Base-by-base conservation (phyloP, 768 basidiomycete genomes). In the Mycena metata region DNA sequence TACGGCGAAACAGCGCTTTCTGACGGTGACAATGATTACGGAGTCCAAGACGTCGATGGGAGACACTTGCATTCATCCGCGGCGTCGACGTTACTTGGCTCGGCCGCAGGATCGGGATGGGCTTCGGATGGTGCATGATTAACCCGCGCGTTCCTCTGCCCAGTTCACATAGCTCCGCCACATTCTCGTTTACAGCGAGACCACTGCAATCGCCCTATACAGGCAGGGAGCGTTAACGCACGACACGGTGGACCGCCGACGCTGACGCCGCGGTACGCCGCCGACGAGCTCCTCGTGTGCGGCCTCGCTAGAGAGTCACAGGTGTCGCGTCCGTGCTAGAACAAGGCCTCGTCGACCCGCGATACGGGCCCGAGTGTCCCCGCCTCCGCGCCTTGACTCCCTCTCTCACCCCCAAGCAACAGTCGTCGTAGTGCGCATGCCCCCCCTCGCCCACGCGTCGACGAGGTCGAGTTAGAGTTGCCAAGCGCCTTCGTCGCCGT, bases 1-100 rank as follows among this genome's bases (percentile, higher is more conserved):
- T 71, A 61, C 19, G 70, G 70, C 16, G 62, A 61, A 16, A 66
- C 70, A 5, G 66, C 70, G 1, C 59, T 68, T 1, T 71, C 70
- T 3, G 70, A 71, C 52, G n/a, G 70, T 66, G 0, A 61, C 62
- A 0, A 66, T 66, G n/a, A 61, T 68, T 7, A 46, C 62, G 3
- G 62, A 64, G 0, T 68, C 66, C 4, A 71, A 67, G 23, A 43
- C 10, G 2, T 39, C 39, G 11, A 39, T 70, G 4, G 10, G 11
- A 39, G 5, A 39, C 39, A 10, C 39, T 30, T 71, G 66, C 23
- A 66, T 13, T 33, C 69, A 4, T 60, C 21, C 23, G 60, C 69
- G 30, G 1, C 55, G 52, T 45, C 46, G 61, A 17, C 60, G 61
- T 15, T 60, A 59, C 0, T 39, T 35, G 4, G 39, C 39, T 39